Base-by-base conservation (phyloP, 164 flowering plant genomes). In the Pachysandra terminalis region DNA sequence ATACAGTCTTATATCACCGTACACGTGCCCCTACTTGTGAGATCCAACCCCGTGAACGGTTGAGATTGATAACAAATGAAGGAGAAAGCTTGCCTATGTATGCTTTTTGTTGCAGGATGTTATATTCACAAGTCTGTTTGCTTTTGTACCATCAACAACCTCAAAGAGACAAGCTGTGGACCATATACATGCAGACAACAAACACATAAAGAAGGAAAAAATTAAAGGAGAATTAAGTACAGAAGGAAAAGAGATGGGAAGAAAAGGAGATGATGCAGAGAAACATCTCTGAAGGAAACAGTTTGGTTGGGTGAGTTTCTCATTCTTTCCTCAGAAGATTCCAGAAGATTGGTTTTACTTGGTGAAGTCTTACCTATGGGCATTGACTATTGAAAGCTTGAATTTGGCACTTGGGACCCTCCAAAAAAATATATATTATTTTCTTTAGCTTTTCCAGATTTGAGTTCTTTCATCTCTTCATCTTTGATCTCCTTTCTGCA, bases 391-490 rank as follows among this genome's bases (percentile, higher is more conserved):
- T 24, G 58, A 24, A 55, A 55, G 7, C 23, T 68, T 64, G 2
- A 52, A 25, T 24, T 37, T 64, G 74, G 71, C 63, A 19, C 25
- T 19, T 35, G 10, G 52, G 25, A 64, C 22, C 51, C 66, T 63
- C 12, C 1, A 23, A 24, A 41, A 5, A 21, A 23, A 7, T 5
- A 40, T 5, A 40, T 5, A 10, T 23, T 19, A 37, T 63, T 68
- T 49, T 25, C 0, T 19, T 59, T 26, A 13, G 45, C 24, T 40
- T 62, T 40, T 52, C n/a, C 9, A 51, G 28, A 57, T 37, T 26
- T 61, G 65, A 57, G 69, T 37, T 64, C 2, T 21, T 52, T 72
- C n/a, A 32, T 16, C 40, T 53, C 40, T 54, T 60, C 63, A 56
- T 26, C 41, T 48, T 59, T n/a, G 24, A 17, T n/a, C 14, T 52